Conservation (phyloP, 2,329 filamentous ascomycete species). For the Pyricularia pennisetigena region DNA sequence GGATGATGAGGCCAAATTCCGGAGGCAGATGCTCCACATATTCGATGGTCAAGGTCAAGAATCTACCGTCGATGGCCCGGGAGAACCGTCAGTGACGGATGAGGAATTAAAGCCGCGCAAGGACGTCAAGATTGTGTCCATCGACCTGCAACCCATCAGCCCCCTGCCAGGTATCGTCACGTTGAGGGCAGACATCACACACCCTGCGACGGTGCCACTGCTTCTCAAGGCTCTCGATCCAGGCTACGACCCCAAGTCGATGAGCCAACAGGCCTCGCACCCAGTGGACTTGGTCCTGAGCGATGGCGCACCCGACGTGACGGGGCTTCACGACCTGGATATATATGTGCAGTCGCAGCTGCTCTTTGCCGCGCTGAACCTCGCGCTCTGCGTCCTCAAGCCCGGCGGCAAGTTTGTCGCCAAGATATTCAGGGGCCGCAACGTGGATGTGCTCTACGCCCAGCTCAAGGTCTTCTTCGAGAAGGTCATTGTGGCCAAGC, state of each 20-base stretch:
- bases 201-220: conserved; percentile 87
- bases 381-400: conserved; percentile 84
- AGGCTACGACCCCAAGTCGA: conserved; percentile 41
- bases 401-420: conserved; percentile 95
- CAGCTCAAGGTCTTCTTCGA: conserved; percentile 90
- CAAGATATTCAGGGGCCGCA: conserved; percentile 91
- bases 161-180: conserved; percentile 87
- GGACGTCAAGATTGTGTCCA: conserved; percentile 87
- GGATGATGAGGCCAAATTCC: conserved; percentile 63
- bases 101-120: conserved; percentile 36
- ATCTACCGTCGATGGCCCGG: conserved; percentile 9
- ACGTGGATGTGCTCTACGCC: conserved; percentile 91
- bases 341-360: conserved; percentile 97
- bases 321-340: conserved; percentile 90
- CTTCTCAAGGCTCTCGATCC: conserved; percentile 78
- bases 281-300: conserved; percentile 91
- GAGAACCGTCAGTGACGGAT: conserved; percentile 9
- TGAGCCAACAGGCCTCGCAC: conserved; percentile 49
- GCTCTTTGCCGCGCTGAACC: conserved; percentile 85
- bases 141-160: conserved; percentile 93
- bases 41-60: conserved; percentile 23
- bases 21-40: conserved; percentile 48
- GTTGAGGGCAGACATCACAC: conserved; percentile 91
- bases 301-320: conserved; percentile 93
- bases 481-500: conserved; percentile 83